phyloP scores from a whole-genome alignment of 1,139 yeast species.

The Entelexis sorbosivorans region DNA sequence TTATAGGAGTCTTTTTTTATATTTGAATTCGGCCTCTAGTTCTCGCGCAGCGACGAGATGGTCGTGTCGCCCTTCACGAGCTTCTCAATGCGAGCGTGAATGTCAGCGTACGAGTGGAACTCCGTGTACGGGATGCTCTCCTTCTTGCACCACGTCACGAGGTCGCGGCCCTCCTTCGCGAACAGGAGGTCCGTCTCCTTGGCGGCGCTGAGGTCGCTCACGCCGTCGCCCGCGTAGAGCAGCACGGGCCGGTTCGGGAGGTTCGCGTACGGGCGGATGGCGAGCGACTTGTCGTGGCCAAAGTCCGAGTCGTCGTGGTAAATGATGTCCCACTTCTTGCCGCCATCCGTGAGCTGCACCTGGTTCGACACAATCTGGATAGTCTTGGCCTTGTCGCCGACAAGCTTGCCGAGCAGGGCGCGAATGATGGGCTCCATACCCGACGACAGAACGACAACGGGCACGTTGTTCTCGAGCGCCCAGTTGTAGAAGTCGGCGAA shows the following conservation, averaged over 20 bases:
- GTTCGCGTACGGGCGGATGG: conserved; percentile 55
- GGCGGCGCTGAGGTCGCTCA: conserved; percentile 88
- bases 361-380: conserved; percentile 78
- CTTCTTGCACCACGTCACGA: conserved; percentile 68
- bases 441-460: conserved; percentile 59
- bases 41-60: conserved; percentile 25
- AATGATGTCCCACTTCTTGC: conserved; percentile 62
- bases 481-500: conserved; percentile 71
- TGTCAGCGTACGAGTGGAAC: conserved; percentile 65
- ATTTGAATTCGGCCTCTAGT: no score
- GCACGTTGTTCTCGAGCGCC: conserved; percentile 49
- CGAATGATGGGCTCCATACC: conserved; percentile 90
- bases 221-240: conserved; percentile 96
- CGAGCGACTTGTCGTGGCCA: conserved; percentile 88
- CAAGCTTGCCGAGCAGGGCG: conserved; percentile 59
- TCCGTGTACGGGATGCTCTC: conserved; percentile 78
- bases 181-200: conserved; percentile 85
- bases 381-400: conserved; percentile 65
- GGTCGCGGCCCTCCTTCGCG: conserved; percentile 86
- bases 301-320: conserved; percentile 76
- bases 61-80: conserved; percentile 39
- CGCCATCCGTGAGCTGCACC: conserved; percentile 47
- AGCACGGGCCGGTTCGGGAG: conserved; percentile 44
- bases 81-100: conserved; percentile 44
- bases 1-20: no score